Base-by-base conservation (phyloP, 768 basidiomycete species). In the Favolaschia claudopus region DNA sequence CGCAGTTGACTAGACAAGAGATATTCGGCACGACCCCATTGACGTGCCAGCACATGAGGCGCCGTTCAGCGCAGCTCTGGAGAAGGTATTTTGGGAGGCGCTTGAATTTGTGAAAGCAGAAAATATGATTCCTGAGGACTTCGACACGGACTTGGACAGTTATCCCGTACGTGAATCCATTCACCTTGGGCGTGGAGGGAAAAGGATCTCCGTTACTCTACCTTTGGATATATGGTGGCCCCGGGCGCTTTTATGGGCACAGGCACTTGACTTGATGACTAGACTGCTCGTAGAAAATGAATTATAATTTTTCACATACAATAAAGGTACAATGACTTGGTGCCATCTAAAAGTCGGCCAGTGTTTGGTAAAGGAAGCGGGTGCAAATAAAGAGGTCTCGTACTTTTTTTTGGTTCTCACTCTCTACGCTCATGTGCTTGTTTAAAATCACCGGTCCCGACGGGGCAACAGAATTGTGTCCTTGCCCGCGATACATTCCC, bases 11-110 rank as follows among this genome's bases (percentile, higher is more conserved):
- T 44, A 55, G 7, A 32, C 32, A n/a, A 44, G 19, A 8, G 20
- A 56, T 7, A 33, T 56, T 34, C 45, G 45, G 3, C 55, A 56
- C 24, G 55, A 56, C 19, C 29, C 55, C 1, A 47, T 55, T 24
- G 34, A 55, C 15, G 53, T 55, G 2, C n/a, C 13, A 1, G 33
- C 44, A 7, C 14, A 33, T 22, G 9, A 29, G 22, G 13, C 3
- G 7, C 34, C 34, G 4, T 55, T 45, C 12, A 45, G 25, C 24
- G n/a, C n/a, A 25, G 13, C 34, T 4, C 25, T 36, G 8, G 3
- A 3, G 4, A 7, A 9, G 0, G 31, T 55, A 8, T 45, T 46
- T 12, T 34, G 1, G 13, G 24, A 1, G 3, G 43, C 43, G 12
- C 7, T 45, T n/a, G n/a, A 27, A 14, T 32, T 44, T 5, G 42